Conservation (phyloP, 2,329 filamentous ascomycete genomes). For the Fusarium sp. region DNA sequence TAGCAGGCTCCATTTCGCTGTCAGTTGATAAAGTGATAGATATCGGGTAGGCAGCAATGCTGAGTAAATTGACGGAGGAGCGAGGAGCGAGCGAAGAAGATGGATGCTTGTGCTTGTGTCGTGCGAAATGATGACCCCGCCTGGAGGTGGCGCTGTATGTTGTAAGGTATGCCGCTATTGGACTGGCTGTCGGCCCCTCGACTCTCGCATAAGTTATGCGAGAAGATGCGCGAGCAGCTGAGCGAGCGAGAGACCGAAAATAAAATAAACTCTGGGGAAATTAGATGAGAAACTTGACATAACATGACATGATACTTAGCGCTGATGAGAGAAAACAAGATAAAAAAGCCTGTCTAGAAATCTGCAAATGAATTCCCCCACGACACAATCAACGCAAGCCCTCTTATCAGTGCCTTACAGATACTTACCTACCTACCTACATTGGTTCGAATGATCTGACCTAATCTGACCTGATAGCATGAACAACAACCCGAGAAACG, state of each 20-base stretch:
- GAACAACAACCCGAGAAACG: background rate
- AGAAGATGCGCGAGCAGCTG: background rate
- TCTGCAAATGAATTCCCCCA: background rate
- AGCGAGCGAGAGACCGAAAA: background rate
- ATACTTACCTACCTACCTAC: too few relatives aligned
- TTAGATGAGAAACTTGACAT: background rate
- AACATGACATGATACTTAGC: background rate
- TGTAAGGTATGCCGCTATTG: too few relatives aligned
- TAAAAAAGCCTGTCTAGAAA: background rate
- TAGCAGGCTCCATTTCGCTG: background rate
- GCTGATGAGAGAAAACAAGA: background rate
- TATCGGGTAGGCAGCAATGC: too few relatives aligned
- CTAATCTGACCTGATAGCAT: background rate
- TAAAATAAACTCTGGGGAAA: background rate
- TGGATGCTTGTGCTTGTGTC: background rate
- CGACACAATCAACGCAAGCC: background rate
- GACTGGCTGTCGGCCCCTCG: background rate
- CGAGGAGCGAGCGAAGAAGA: background rate
- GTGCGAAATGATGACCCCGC: background rate
- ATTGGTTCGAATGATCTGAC: background rate
- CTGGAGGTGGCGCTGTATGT: rapidly evolving
- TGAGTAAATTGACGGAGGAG: background rate
- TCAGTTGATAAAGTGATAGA: background rate
- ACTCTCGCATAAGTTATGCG: background rate
- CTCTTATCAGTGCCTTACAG: background rate